Conservation (phyloP, 2,329 filamentous ascomycete species). For the Laburnicola sp. region DNA sequence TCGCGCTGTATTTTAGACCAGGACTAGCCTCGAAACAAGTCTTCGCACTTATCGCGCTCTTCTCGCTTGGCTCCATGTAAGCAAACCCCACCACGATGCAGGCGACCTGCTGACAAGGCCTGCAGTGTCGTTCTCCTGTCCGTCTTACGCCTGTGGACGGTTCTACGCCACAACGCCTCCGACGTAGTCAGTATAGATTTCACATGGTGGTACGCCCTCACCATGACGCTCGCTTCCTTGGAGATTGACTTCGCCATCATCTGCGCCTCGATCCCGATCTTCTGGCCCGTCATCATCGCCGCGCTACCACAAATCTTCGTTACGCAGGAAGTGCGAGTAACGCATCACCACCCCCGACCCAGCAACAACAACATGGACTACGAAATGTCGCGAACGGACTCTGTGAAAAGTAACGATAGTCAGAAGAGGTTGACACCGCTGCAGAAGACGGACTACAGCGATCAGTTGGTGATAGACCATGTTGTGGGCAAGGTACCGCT, state of each 20-base stretch:
- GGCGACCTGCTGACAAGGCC: conserved; percentile 7
- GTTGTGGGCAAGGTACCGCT: conserved; percentile 10
- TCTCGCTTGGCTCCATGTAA: conserved; percentile 30
- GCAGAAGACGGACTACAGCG: conserved; percentile 15
- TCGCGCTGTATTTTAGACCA: conserved; percentile 28
- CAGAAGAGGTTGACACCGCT: conserved; percentile 22
- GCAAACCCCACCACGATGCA: background rate
- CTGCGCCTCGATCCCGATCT: too few species aligned
- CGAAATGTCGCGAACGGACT: conserved; percentile 23
- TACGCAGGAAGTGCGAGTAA: conserved; percentile 38
- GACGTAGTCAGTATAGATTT: conserved; percentile 30
- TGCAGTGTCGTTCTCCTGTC: conserved; percentile 33
- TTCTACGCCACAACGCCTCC: conserved; percentile 20
- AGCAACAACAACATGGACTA: conserved; percentile 17
- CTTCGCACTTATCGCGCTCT: conserved; percentile 32
- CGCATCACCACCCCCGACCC: conserved; percentile 21
- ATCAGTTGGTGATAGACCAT: conserved; percentile 13
- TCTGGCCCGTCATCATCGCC: conserved; percentile 38
- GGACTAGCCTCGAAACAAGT: conserved; percentile 28
- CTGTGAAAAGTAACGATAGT: conserved; percentile 27
- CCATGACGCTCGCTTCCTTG: conserved; percentile 34
- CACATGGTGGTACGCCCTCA: conserved; percentile 35
- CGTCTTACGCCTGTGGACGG: conserved; percentile 33
- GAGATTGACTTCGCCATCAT: conserved; percentile 43
- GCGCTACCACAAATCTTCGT: conserved; percentile 37